Evolutionary conservation across 2,329 filamentous ascomycete genomes (phyloP).

Genomic region (Pseudogymnoascus sp.): DNA sequence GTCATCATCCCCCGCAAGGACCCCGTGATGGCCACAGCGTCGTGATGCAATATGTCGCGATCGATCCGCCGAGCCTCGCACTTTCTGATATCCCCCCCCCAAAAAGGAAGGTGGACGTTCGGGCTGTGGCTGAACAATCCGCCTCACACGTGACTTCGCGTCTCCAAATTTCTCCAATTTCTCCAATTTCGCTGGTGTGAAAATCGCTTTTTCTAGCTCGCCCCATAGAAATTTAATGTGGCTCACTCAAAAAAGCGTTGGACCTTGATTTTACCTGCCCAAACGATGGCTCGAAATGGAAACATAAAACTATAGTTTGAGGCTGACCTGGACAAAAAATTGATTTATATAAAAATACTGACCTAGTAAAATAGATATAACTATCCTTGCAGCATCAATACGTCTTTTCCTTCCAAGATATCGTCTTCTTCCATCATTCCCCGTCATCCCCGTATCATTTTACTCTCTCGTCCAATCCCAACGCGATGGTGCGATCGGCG

Average conservation of each 20-base stretch:
- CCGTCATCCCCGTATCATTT: slow-evolving; percentile 4
- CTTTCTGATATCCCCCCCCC: not conserved
- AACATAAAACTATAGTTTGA: not conserved
- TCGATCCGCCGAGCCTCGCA: not conserved
- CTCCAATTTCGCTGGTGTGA: not conserved
- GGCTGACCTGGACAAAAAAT: not conserved
- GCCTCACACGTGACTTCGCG: not conserved
- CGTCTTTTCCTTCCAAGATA: slow-evolving; percentile 2
- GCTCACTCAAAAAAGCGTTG: not conserved
- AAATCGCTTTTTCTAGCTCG: slow-evolving; percentile 1
- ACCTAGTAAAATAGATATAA: not conserved
- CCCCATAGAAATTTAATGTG: not conserved
- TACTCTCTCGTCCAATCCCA: not conserved
- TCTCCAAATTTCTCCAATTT: slow-evolving; percentile 5
- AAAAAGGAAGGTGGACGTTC: not conserved
- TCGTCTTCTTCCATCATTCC: slow-evolving; percentile 5
- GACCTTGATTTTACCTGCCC: not conserved
- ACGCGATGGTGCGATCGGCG: not conserved
- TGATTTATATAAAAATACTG: not conserved
- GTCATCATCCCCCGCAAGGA: not conserved
- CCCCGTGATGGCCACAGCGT: not conserved
- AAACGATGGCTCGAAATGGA: not conserved
- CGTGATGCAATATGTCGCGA: slow-evolving; percentile 6
- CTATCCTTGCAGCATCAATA: not conserved
- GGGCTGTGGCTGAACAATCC: slow-evolving; percentile 4